These are phyloP conservation scores for Amanita exitialis DNA, from an alignment of 768 basidiomycete species.

Conservation along the genomic window DNA sequence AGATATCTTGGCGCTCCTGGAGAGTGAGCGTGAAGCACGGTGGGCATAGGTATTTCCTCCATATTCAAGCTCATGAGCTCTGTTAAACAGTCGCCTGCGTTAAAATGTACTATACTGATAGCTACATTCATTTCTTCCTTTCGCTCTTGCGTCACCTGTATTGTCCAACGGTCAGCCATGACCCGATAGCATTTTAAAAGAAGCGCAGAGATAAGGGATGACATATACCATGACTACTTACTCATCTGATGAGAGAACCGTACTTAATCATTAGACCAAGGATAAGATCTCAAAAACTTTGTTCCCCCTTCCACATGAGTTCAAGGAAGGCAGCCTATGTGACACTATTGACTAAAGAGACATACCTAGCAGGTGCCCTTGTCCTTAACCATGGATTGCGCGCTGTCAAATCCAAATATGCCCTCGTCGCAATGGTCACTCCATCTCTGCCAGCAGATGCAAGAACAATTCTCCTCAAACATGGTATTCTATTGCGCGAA, in stretches of 20 bases:
- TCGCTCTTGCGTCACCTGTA: not conserved
- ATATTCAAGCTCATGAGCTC: not conserved
- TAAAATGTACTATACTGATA: not conserved
- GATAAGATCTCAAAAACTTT: not conserved
- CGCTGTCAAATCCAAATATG: constrained; percentile 50
- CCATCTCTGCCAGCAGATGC: constrained; percentile 40
- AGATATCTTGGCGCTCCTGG: constrained; percentile 93
- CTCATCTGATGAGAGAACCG: constrained; percentile 2
- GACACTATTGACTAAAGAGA: constrained; percentile 67
- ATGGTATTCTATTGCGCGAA: constrained; percentile 46
- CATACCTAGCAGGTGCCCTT: constrained; percentile 56
- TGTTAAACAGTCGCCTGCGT: constrained; percentile 3
- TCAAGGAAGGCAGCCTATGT: constrained; percentile 47
- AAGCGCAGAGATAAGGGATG: not conserved
- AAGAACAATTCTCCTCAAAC: constrained; percentile 38
- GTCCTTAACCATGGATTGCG: constrained; percentile 49
- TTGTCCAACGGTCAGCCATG: constrained; percentile 1
- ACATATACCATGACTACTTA: not conserved
- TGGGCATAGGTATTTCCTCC: constrained; percentile 32
- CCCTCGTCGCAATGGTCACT: constrained; percentile 75
- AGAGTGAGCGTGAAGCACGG: constrained; percentile 99
- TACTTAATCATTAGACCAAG: not conserved
- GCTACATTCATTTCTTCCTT: not conserved
- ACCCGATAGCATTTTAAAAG: not conserved
- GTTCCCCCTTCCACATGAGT: constrained; percentile 17